These are phyloP conservation scores for Piromyces sp. DNA, from an alignment of 192 early-diverging fungal species.

Conservation along the genomic window DNA sequence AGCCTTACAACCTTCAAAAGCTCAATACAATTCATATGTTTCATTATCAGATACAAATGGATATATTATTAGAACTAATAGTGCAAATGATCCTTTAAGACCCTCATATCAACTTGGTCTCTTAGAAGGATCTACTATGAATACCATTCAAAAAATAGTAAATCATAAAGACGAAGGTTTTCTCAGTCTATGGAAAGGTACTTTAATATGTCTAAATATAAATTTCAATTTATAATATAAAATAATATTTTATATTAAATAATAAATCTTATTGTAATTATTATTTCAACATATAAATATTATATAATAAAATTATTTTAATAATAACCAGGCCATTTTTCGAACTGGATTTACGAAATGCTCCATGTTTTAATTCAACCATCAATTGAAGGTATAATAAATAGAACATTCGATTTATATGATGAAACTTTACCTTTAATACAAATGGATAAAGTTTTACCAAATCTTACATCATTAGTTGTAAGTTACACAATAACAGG, in stretches of 20 bases:
- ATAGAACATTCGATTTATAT: constrained; percentile 1
- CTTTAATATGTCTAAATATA: too few species aligned
- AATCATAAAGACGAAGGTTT: constrained; percentile 21
- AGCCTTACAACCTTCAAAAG: background rate
- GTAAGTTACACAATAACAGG: background rate
- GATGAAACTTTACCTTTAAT: constrained; percentile 4
- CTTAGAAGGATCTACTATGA: constrained; percentile 10
- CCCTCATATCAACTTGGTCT: constrained; percentile 26
- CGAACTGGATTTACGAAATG: background rate
- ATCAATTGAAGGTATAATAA: constrained; percentile 8
- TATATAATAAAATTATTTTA: too few species aligned
- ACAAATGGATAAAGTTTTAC: background rate
- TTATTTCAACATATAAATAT: too few species aligned
- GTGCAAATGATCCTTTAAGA: constrained; percentile 16
- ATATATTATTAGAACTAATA: constrained; percentile 16
- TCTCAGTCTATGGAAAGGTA: constrained; percentile 33
- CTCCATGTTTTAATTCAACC: constrained; percentile 8
- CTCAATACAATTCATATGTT: background rate
- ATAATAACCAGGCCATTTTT: background rate
- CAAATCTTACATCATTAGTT: background rate
- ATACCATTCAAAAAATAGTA: constrained; percentile 4
- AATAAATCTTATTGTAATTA: too few species aligned
- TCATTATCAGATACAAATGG: constrained; percentile 12
- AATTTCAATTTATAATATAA: too few species aligned
- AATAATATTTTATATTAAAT: too few species aligned